Percentiles rank a stretch among this genome's conserved stretches.
Evolutionary conservation across 306 rosid species (phyloP).

Genomic region (Geum urbanum): DNA sequence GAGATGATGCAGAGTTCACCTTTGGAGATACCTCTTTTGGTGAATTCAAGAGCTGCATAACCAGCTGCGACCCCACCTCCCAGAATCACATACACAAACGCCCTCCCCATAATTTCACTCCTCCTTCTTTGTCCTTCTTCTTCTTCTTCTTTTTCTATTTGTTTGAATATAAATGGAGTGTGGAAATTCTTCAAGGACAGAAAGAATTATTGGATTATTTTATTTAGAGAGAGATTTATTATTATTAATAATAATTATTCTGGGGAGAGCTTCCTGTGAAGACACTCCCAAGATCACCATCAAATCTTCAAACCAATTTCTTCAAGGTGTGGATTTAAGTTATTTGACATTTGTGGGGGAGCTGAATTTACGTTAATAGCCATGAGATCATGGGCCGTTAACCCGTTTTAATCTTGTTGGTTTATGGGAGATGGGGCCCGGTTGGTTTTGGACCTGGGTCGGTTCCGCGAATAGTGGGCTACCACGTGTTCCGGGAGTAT

Average conservation of each 20-base stretch:
- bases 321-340: too few species aligned
- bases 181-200: too few species aligned
- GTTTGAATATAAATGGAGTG: background rate
- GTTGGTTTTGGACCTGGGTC: background rate
- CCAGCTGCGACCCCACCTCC: slow-evolving; percentile 99
- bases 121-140: slow-evolving; percentile 3
- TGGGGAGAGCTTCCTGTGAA: slow-evolving; percentile 9
- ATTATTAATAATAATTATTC: background rate
- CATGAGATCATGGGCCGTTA: too few species aligned
- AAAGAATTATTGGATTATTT: too few species aligned
- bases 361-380: too few species aligned
- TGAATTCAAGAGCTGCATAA: slow-evolving; percentile 96
- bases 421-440: background rate
- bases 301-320: too few species aligned
- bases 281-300: background rate
- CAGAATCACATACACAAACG: slow-evolving; percentile 87
- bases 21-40: slow-evolving; percentile 57
- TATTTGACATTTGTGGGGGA: too few species aligned
- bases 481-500: background rate
- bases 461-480: background rate
- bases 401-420: too few species aligned
- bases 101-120: slow-evolving; percentile 65
- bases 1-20: slow-evolving; percentile 99
- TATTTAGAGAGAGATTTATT: background rate
- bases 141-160: background rate